Evolutionary conservation across 345 rosid species (phyloP), one percentile per base, ranked within the genome.

Genomic region (Euphorbia pulcherrima): DNA sequence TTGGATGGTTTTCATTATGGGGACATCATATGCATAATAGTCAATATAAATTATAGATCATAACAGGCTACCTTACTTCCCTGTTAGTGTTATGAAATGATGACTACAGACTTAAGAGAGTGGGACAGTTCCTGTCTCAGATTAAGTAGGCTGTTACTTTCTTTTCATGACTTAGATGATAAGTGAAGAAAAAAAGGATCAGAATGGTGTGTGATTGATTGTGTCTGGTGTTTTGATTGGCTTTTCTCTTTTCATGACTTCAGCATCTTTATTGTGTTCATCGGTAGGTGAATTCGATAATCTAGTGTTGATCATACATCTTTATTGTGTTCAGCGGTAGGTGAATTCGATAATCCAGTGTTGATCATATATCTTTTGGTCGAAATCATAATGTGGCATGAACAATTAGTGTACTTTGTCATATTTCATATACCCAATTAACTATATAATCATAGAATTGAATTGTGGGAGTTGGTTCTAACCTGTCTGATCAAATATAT

Each of bases 81-180:
- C 35, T 2, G 26, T 62, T 21, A 29, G 27, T 51, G 21, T 66
- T 51, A 60, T 47, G 46, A 51, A 67, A 64, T 57, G 64, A 44
- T 28, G 64, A 3, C n/a, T n/a, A n/a, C 47, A 64, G 60, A 17
- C 23, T 63, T 8, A 6, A 9, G 59, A 59, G 37, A 26, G 35
- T 46, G 21, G 39, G 67, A 58, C 30, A 20, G 48, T 28, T 56
- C 27, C 54, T 54, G 47, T 54, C 46, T 29, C 52, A 64, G 5
- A 68, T 55, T 28, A 13, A 33, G 69, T 28, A 44, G 64, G 52
- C 28, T 51, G 66, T 59, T 71, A 2, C 52, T 52, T 39, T 41
- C 54, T 57, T 69, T 71, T 53, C 16, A 16, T 75, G 72, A 21
- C 78, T 67, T 81, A 26, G 61, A 59, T 55, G 72, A 58, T 18